phyloP scores from a whole-genome alignment of 176 grass and related monocot genomes.

The Carex littledalei region DNA sequence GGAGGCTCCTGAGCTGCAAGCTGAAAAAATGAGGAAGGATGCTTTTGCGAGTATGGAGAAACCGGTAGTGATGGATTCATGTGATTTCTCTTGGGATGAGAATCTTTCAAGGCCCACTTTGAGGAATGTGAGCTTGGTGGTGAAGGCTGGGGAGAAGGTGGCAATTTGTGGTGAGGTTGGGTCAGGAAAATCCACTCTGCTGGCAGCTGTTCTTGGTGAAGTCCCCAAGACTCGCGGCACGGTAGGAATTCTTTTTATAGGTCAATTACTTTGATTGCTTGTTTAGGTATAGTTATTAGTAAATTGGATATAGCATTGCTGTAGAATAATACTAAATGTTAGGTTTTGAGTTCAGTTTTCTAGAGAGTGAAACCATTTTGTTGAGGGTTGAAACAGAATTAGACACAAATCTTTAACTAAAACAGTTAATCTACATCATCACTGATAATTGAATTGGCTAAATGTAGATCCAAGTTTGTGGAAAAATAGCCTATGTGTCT shows the following conservation, averaged over 20 bases:
- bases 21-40: conserved; percentile 32
- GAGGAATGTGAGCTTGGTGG: conserved; percentile 58
- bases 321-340: background rate
- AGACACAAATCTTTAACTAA: background rate
- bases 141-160: conserved; percentile 67
- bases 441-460: background rate
- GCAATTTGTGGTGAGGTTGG: too few species aligned
- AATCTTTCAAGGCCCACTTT: conserved; percentile 45
- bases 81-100: conserved; percentile 86
- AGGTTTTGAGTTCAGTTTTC: background rate
- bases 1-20: conserved; percentile 61
- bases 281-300: too few species aligned
- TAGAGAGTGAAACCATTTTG: background rate
- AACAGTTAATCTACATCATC: background rate
- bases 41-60: conserved; percentile 13
- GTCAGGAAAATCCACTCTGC: too few species aligned
- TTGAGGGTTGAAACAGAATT: background rate
- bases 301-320: background rate
- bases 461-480: conserved; percentile 71
- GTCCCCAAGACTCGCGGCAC: too few species aligned
- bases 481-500: conserved; percentile 77
- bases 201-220: too few species aligned
- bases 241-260: too few species aligned
- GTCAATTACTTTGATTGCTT: too few species aligned
- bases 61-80: conserved; percentile 40